These are phyloP conservation scores for Starmerella davenportii DNA, from an alignment of 805 yeast genomes.

Conservation along the genomic window DNA sequence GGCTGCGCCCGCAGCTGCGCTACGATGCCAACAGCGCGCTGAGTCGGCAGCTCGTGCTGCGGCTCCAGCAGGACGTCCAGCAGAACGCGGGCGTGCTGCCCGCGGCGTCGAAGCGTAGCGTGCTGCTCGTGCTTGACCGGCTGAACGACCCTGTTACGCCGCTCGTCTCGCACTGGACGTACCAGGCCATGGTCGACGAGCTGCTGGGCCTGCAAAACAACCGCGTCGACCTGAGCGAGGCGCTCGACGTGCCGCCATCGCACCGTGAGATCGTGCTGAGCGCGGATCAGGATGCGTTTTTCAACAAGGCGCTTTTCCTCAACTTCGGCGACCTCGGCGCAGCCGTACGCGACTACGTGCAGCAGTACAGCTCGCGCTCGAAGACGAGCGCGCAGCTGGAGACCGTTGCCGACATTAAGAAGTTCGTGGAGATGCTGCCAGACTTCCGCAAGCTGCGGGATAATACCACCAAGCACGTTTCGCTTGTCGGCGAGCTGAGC, in stretches of 20 bases:
- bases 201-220: conserved; percentile 67
- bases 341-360: conserved; percentile 65
- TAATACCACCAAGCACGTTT: conserved; percentile 82
- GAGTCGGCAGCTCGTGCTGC: conserved; percentile 44
- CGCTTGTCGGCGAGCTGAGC: conserved; percentile 73
- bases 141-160: conserved; percentile 89
- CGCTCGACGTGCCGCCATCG: conserved; percentile 41
- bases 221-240: conserved; percentile 45
- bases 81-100: conserved; percentile 46
- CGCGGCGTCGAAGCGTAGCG: conserved; percentile 1
- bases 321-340: conserved; percentile 94
- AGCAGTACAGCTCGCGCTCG: conserved; percentile 62
- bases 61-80: conserved; percentile 43
- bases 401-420: conserved; percentile 76
- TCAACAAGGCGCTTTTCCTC: conserved; percentile 59
- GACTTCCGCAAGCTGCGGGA: conserved; percentile 77
- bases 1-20: conserved; percentile 55
- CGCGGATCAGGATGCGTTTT: conserved; percentile 59
- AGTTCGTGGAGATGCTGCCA: conserved; percentile 80
- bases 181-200: conserved; percentile 94
- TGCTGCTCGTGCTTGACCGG: conserved; percentile 48
- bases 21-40: conserved; percentile 53
- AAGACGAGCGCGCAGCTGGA: conserved; percentile 54
- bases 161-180: conserved; percentile 87
- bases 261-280: conserved; percentile 46